Base-by-base conservation (phyloP, 306 rosid genomes). In the Rubus parviflorus region DNA sequence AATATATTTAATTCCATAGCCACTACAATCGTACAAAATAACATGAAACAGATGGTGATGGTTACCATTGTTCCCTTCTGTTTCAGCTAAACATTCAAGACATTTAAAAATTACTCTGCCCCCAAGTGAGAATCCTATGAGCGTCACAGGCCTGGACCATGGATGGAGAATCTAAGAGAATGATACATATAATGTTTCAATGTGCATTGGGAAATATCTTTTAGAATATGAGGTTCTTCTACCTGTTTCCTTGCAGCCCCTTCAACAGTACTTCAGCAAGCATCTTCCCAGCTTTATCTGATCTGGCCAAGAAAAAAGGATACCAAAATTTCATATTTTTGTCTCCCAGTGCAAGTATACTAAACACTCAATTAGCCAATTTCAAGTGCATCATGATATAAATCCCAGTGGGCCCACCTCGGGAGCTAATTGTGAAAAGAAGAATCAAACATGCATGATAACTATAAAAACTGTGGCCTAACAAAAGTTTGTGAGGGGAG, bases 231-330 rank as follows among this genome's bases (percentile, higher is more conserved):
- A 83, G 82, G 77, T 75, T 72, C 71, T 85, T 49, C 79, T 81
- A 90, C 92, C 89, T 87, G 83, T 86, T 81, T 80, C 95, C 96
- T 46, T 86, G 92, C 78, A 77, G 86, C 70, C 92, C 89, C 48
- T 74, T 74, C 80, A 85, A 70, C 70, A 86, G 72, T 60, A 88
- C 85, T 25, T 90, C 91, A 73, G 96, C 87, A 74, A 86, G 91
- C 84, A 86, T 78, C 78, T 83, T 86, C 73, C 96, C 96, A 68
- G 91, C 92, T 83, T 86, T 90, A 82, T 86, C 89, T 37, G 91
- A 86, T 82, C 96, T 88, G 89, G 67, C 56, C 79, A 68, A 75
- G 66, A 16, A 53, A 53, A 72, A 9, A 63, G 25, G 23, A 43
- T 15, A 47, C 16, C 19, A 58, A 45, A 22, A 73, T 58, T 73